Conservation (phyloP, 2,329 filamentous ascomycete genomes). For the Catunica adiposa region DNA sequence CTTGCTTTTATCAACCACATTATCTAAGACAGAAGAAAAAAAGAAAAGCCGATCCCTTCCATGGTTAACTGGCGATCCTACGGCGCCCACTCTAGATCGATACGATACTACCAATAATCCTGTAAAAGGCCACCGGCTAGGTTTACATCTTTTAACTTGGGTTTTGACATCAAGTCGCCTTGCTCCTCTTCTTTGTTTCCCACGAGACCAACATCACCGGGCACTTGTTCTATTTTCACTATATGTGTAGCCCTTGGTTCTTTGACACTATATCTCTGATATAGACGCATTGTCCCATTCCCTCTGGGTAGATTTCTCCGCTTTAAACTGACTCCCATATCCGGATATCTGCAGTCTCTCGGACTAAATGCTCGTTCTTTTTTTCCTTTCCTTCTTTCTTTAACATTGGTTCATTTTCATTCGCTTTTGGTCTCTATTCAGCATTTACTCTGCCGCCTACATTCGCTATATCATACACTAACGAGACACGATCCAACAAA, state of each 20-base stretch:
- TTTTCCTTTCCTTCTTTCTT: constrained; percentile 3
- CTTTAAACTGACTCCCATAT: background rate
- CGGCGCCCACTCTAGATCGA: background rate
- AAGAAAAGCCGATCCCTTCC: background rate
- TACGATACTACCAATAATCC: background rate
- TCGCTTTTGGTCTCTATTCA: background rate
- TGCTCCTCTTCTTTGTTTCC: background rate
- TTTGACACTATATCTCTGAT: background rate
- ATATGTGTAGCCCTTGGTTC: background rate
- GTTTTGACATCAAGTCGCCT: background rate
- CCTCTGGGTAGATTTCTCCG: background rate
- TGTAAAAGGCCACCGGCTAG: background rate
- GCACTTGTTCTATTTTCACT: background rate
- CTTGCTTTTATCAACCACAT: background rate
- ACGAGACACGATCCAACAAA: constrained; percentile 8
- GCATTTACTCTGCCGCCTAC: constrained; percentile 12
- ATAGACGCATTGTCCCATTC: constrained; percentile 2
- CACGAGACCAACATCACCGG: background rate
- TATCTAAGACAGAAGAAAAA: background rate
- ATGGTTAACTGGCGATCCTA: background rate
- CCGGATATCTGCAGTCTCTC: background rate
- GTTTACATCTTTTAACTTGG: background rate
- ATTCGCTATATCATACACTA: constrained; percentile 9
- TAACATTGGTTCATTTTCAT: too few species aligned
- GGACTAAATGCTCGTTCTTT: background rate